Conservation (phyloP, 2,329 filamentous ascomycete genomes). For the Chaetoscypha palmicola region DNA sequence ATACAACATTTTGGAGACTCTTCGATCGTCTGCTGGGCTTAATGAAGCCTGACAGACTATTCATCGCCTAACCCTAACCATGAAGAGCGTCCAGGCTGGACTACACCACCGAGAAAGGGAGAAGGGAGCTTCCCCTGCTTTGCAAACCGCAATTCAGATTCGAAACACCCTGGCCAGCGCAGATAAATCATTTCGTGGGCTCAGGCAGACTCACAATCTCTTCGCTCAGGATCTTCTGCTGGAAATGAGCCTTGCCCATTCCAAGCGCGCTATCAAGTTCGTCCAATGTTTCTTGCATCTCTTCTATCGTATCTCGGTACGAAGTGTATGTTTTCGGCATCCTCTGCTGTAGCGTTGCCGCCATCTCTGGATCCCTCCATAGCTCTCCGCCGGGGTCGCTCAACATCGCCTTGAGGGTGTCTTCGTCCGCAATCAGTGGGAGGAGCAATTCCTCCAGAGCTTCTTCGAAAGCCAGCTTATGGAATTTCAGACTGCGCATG, state of each 20-base stretch:
- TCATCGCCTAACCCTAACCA: too few relatives aligned
- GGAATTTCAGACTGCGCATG: slow-evolving; percentile 11
- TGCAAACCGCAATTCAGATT: too few relatives aligned
- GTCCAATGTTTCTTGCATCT: slow-evolving; percentile 11
- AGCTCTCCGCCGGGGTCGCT: slow-evolving; percentile 8
- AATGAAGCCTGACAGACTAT: too few relatives aligned
- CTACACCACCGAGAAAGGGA: too few relatives aligned
- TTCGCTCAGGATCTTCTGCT: slow-evolving; percentile 7
- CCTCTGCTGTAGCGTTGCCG: slow-evolving; percentile 7
- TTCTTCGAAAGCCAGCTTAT: slow-evolving; percentile 13
- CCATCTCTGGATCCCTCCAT: slow-evolving; percentile 13
- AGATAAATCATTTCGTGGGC: not conserved
- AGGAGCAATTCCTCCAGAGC: slow-evolving; percentile 16
- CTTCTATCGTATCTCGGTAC: slow-evolving; percentile 14
- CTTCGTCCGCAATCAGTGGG: slow-evolving; percentile 15
- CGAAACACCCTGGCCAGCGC: too few relatives aligned
- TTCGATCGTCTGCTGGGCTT: too few relatives aligned
- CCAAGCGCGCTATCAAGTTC: slow-evolving; percentile 10
- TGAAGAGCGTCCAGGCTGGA: too few relatives aligned
- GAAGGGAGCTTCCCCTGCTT: too few relatives aligned
- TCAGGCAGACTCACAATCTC: slow-evolving; percentile 1
- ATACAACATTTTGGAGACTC: too few relatives aligned
- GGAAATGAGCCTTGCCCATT: slow-evolving; percentile 13
- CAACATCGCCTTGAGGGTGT: slow-evolving; percentile 8
- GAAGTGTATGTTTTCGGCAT: slow-evolving; percentile 16